Percentiles rank a stretch among this genome's conserved stretches.
phyloP scores from a whole-genome alignment of 2,329 filamentous ascomycete genomes.

The Trichoderma guizhouense region DNA sequence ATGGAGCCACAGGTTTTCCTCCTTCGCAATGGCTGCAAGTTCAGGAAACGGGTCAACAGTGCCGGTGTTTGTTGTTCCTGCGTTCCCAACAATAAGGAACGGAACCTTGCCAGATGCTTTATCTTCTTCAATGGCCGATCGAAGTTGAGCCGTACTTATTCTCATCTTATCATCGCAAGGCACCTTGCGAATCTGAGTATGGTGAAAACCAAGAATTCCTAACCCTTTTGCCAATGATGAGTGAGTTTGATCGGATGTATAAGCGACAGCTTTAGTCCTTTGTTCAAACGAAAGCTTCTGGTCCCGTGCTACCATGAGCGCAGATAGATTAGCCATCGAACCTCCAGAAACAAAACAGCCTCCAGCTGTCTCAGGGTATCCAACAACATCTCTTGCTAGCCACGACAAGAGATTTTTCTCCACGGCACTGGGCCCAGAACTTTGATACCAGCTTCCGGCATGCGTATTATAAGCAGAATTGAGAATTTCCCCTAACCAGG shows the following conservation, averaged over 20 bases:
- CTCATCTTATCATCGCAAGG: constrained; percentile 16
- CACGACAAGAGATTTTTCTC: constrained; percentile 26
- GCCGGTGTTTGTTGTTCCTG: constrained; percentile 22
- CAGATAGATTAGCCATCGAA: constrained; percentile 28
- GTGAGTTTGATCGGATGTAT: constrained; percentile 22
- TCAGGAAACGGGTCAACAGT: constrained; percentile 18
- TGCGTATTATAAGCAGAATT: constrained; percentile 25
- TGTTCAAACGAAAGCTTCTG: constrained; percentile 15
- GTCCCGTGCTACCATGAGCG: constrained; percentile 24
- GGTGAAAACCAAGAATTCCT: constrained; percentile 19
- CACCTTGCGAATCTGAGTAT: constrained; percentile 13
- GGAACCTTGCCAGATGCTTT: constrained; percentile 13
- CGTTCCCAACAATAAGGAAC: constrained; percentile 20
- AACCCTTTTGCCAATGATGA: constrained; percentile 21
- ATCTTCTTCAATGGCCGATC: constrained; percentile 13
- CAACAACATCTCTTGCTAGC: constrained; percentile 18
- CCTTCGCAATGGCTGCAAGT: constrained; percentile 11
- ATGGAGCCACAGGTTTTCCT: constrained; percentile 24
- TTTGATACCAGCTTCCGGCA: constrained; percentile 23
- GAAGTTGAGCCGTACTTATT: background rate
- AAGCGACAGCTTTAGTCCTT: constrained; percentile 14
- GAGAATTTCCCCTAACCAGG: constrained; percentile 26
- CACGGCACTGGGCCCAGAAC: constrained; percentile 23
- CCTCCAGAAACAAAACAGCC: constrained; percentile 27
- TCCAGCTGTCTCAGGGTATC: constrained; percentile 21